These are phyloP conservation scores for Pseudogymnoascus sp. DNA, from an alignment of 2,329 filamentous ascomycete species.

Conservation along the genomic window DNA sequence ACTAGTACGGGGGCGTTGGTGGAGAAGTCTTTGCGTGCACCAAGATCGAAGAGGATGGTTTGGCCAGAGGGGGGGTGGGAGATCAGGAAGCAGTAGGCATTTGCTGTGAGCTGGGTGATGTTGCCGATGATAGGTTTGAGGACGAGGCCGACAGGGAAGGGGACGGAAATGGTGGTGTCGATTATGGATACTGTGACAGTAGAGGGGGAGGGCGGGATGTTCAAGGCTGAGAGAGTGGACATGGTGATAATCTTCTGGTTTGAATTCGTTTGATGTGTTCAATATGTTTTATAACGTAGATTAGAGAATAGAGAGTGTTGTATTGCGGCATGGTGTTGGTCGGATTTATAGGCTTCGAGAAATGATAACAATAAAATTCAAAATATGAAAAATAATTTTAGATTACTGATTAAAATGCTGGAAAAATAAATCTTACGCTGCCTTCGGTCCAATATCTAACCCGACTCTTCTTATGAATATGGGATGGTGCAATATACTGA, in stretches of 20 bases:
- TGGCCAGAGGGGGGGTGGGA: conserved; percentile 31
- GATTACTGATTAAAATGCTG: not conserved
- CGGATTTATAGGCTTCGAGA: not conserved
- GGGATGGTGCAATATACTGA: not conserved
- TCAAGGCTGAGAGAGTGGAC: conserved; percentile 18
- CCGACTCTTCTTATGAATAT: not conserved
- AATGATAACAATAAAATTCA: not conserved
- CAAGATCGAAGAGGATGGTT: conserved; percentile 31
- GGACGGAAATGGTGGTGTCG: conserved; percentile 25
- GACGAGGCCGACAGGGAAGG: conserved; percentile 19
- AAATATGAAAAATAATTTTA: not conserved
- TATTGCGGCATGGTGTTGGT: not conserved
- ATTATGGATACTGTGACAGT: conserved; percentile 29
- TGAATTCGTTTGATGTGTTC: not conserved
- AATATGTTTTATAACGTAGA: not conserved
- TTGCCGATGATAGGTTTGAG: conserved; percentile 28
- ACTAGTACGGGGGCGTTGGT: conserved; percentile 29
- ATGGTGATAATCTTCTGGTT: not conserved
- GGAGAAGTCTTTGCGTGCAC: conserved; percentile 35
- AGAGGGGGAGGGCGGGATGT: conserved; percentile 24
- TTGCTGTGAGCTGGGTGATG: conserved; percentile 30
- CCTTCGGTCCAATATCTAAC: not conserved
- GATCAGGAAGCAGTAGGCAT: conserved; percentile 40
- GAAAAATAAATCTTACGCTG: not conserved
- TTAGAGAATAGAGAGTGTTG: not conserved